These are phyloP conservation scores for Penicillium expansum DNA, from an alignment of 2,329 filamentous ascomycete species.

Conservation along the genomic window DNA sequence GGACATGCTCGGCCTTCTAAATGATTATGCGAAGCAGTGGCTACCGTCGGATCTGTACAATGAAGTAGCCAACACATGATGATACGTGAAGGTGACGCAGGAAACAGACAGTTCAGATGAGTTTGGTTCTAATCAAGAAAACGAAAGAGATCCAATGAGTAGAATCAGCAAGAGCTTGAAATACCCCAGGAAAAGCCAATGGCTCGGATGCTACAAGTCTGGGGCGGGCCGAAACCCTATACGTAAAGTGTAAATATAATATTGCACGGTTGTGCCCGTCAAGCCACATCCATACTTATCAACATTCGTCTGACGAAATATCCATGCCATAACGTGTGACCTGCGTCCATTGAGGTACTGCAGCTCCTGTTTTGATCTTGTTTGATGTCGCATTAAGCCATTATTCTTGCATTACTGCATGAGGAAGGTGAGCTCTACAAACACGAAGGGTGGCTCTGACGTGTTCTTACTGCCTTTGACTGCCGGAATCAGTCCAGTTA, in stretches of 20 bases:
- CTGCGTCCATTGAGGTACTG: not conserved
- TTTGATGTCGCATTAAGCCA: too few species aligned
- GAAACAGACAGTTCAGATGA: too few species aligned
- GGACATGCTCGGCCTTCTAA: not conserved
- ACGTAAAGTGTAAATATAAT: not conserved
- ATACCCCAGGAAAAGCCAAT: not conserved
- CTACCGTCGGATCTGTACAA: not conserved
- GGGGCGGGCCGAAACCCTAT: not conserved
- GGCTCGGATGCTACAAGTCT: not conserved
- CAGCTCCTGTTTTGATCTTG: not conserved
- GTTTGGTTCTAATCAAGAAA: not conserved
- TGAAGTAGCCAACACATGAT: not conserved
- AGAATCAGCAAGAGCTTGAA: not conserved
- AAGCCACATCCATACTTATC: not conserved
- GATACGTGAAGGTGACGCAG: too few species aligned
- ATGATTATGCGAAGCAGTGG: not conserved
- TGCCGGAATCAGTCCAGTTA: not conserved
- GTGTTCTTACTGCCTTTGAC: not conserved
- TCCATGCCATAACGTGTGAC: too few species aligned
- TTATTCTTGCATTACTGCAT: not conserved
- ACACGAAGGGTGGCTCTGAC: not conserved
- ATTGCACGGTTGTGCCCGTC: not conserved
- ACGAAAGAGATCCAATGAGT: too few species aligned
- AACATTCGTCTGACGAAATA: not conserved
- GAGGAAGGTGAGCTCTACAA: not conserved